phyloP scores from a whole-genome alignment of 108 stramenopile species.

The Fistulifera pelliculosa region DNA sequence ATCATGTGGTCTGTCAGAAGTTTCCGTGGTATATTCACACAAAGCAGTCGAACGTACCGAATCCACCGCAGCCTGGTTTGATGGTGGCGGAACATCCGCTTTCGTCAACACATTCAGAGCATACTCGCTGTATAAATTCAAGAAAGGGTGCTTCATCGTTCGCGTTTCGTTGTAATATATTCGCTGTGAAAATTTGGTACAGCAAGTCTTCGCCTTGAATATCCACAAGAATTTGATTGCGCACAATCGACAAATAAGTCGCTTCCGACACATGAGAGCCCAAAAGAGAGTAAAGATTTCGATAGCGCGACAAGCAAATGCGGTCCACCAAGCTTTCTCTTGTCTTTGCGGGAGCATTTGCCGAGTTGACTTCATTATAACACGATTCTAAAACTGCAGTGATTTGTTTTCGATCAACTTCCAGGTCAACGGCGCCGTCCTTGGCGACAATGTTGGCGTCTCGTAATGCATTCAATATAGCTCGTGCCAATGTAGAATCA shows the following conservation, averaged over 20 bases:
- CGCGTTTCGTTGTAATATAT: slow-evolving; percentile 58
- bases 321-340: no score
- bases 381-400: slow-evolving; percentile 15
- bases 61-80: slow-evolving; percentile 84
- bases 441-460: slow-evolving; percentile 21
- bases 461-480: slow-evolving; percentile 32
- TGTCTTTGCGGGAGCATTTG: no score
- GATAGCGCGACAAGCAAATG: slow-evolving; percentile 65
- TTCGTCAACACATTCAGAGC: slow-evolving; percentile 50
- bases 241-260: slow-evolving; percentile 55
- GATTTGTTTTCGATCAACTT: slow-evolving; percentile 22
- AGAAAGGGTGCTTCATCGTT: slow-evolving; percentile 85
- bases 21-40: no score
- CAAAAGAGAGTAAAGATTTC: slow-evolving; percentile 65
- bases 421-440: slow-evolving; percentile 63
- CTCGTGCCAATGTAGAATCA: slow-evolving; percentile 8
- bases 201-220: slow-evolving; percentile 78
- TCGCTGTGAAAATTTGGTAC: slow-evolving; percentile 83
- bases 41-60: slow-evolving; percentile 30
- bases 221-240: slow-evolving; percentile 81
- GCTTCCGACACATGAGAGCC: slow-evolving; percentile 58
- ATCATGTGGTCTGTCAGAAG: not conserved
- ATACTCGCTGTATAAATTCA: slow-evolving; percentile 87
- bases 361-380: slow-evolving; percentile 13
- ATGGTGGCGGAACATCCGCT: slow-evolving; percentile 50